Evolutionary conservation across 2,329 filamentous ascomycete species (phyloP).

Genomic region (Colletotrichum acutatum): DNA sequence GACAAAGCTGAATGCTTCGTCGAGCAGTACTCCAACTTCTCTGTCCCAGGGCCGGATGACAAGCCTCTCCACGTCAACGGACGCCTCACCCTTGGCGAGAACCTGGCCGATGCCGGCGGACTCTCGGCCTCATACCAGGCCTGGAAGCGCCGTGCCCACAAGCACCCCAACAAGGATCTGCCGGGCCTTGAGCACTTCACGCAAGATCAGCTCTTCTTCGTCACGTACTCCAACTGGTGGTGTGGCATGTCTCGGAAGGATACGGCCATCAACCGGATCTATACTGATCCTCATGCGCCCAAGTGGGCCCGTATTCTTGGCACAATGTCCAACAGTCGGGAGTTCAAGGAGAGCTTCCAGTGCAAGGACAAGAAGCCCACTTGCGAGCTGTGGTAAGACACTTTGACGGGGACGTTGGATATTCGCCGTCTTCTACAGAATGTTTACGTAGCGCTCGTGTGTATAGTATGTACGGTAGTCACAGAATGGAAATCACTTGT

Average conservation of each 20-base stretch:
- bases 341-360: constrained; percentile 74
- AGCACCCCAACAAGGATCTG: constrained; percentile 62
- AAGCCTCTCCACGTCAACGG: constrained; percentile 72
- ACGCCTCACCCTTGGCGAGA: constrained; percentile 72
- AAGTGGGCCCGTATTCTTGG: constrained; percentile 70
- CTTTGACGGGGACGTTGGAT: background rate
- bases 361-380: constrained; percentile 65
- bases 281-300: constrained; percentile 74
- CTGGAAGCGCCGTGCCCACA: constrained; percentile 69
- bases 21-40: constrained; percentile 73
- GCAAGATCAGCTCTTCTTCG: constrained; percentile 77
- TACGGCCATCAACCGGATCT: constrained; percentile 65
- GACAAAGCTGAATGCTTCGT: constrained; percentile 73
- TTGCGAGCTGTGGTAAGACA: constrained; percentile 33
- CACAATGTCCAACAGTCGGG: constrained; percentile 73
- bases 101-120: constrained; percentile 78
- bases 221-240: constrained; percentile 73
- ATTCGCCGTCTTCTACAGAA: background rate
- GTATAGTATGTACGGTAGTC: constrained; percentile 3
- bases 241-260: constrained; percentile 73
- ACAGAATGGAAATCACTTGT: constrained; percentile 3
- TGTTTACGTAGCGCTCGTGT: background rate
- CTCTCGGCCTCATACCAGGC: constrained; percentile 71
- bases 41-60: constrained; percentile 65
- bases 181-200: constrained; percentile 72